Evolutionary conservation across 306 rosid genomes (phyloP).

Genomic region (Dicorynia guianensis): DNA sequence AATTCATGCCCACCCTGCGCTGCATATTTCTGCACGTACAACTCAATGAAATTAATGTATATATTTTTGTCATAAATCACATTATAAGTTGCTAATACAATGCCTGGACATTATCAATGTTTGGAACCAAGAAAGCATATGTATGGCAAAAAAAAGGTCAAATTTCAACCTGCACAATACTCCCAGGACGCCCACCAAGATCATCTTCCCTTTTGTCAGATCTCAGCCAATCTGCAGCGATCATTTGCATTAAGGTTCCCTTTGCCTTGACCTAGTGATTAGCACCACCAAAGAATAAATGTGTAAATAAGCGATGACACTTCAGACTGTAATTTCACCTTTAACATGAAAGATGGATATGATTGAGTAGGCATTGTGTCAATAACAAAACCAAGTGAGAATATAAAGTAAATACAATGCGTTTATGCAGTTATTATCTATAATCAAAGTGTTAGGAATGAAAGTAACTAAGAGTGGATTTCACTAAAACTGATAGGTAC

Average conservation of each 20-base stretch:
- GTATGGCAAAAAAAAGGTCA: neutral
- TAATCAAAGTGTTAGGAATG: too few relatives aligned
- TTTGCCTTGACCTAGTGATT: conserved; percentile 77
- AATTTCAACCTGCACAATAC: conserved; percentile 81
- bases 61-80: conserved; percentile 20
- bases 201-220: conserved; percentile 90
- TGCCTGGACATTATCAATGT: conserved; percentile 28
- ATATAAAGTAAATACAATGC: conserved; percentile 1
- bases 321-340: neutral
- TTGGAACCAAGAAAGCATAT: conserved; percentile 34
- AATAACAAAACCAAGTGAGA: conserved; percentile 29
- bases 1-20: conserved; percentile 82
- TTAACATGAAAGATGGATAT: conserved; percentile 5
- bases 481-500: too few relatives aligned
- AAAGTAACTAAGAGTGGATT: too few relatives aligned
- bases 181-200: conserved; percentile 79
- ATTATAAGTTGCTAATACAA: conserved; percentile 31
- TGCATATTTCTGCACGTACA: conserved; percentile 75
- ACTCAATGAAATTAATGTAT: conserved; percentile 20
- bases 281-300: conserved; percentile 22
- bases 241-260: conserved; percentile 87
- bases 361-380: conserved; percentile 18
- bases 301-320: conserved; percentile 8
- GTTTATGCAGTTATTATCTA: conserved; percentile 25
- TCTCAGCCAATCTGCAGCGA: conserved; percentile 94